Evolutionary conservation across 73 alveolate genomes (phyloP), one percentile per base, ranked within the genome.

Genomic region (Tetrahymena thermophila): DNA sequence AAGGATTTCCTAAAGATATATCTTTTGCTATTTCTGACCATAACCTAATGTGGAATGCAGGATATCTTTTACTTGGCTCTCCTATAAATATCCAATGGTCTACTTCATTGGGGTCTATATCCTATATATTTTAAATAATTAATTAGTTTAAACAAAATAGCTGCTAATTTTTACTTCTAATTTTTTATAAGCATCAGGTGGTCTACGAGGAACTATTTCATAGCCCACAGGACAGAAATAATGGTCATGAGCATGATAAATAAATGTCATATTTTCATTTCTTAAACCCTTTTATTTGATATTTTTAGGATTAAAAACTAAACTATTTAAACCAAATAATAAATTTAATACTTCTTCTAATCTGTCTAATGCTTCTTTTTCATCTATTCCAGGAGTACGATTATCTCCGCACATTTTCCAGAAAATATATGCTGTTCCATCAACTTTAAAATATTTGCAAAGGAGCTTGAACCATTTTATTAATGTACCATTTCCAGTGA

Each of bases 181-280:
- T 31, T 58, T 55, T 35, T 56, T 85, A 93, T 95, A 98, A 37
- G 98, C 98, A 38, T 98, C 98, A 44, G 42, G 84, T 17, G 98
- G 97, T 84, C 94, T 55, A 94, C 94, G 94, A 40, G 99, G 98
- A 25, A 98, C 96, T 25, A 94, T 55, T 93, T 98, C 99, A 94
- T 50, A 98, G 7, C 99, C 99, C 37, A 98, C 97, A 10, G 99
- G 99, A 94, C 99, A 98, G 97, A 98, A 96, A 94, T 98, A 98
- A 85, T 98, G 99, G 93, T 98, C 97, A 95, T 96, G 97, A 34
- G 99, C 98, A 96, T 98, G 99, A 84, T 98, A 98, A 44, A 98
- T 98, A 42, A 93, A 98, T 35, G 98, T 97, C 40, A 94, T 84
- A 44, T 94, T 93, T 43, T 94, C 95, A 31, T 95, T 35, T 94